Conservation (phyloP, 2,329 filamentous ascomycete species). For the Ophiostoma sp. region DNA sequence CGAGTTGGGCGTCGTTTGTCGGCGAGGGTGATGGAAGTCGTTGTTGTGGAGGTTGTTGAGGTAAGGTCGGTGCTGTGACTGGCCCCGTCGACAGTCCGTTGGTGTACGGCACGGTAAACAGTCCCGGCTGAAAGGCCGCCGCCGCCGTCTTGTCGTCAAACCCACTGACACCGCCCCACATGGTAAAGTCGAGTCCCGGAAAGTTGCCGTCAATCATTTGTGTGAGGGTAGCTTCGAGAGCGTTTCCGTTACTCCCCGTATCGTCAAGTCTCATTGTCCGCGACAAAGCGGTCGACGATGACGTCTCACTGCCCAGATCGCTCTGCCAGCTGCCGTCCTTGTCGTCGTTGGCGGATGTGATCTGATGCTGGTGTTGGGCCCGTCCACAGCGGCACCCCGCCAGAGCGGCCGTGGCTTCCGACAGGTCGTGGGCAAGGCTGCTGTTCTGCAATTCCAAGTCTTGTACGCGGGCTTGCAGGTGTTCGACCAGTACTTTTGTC, state of each 20-base stretch:
- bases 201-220: constrained; percentile 10
- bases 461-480: not conserved
- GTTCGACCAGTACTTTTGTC: constrained; percentile 3
- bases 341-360: not conserved
- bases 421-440: constrained; percentile 1
- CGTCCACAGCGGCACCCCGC: not conserved
- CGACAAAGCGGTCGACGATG: not conserved
- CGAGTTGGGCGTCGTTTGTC: not conserved
- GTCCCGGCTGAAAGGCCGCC: not conserved
- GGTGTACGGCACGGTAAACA: not conserved
- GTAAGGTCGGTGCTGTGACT: not conserved
- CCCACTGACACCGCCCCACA: not conserved
- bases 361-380: not conserved
- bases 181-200: constrained; percentile 4
- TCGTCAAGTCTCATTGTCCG: not conserved
- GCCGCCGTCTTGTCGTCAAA: constrained; percentile 15
- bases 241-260: not conserved
- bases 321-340: not conserved
- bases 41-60: not conserved
- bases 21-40: not conserved
- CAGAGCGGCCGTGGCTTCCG: not conserved
- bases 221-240: not conserved
- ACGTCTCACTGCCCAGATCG: not conserved
- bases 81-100: not conserved
- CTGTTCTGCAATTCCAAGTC: constrained; percentile 14